phyloP scores from a whole-genome alignment of 2,329 filamentous ascomycete genomes.

The Parastagonospora avenae region DNA sequence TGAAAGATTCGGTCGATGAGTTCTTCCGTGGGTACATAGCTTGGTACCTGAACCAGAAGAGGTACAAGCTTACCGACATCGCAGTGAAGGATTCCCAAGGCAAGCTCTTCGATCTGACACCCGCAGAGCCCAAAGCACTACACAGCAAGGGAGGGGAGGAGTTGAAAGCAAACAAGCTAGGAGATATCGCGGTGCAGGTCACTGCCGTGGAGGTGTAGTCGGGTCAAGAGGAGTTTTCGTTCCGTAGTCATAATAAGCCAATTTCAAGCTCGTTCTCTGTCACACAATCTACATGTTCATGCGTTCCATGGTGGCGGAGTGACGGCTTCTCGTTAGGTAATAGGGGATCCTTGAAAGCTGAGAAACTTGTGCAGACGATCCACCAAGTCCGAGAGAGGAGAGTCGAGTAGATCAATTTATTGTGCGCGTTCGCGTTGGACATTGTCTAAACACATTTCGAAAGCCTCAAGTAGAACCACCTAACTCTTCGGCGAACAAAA shows the following conservation, averaged over 20 bases:
- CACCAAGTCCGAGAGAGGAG: neutral
- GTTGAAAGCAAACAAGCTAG: neutral
- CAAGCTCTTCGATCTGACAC: slow-evolving; percentile 8
- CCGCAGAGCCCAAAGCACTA: neutral
- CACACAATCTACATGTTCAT: neutral
- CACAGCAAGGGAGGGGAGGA: neutral
- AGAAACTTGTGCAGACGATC: neutral
- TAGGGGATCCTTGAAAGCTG: neutral
- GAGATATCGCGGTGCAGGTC: neutral
- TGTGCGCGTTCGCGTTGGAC: neutral
- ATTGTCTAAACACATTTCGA: neutral
- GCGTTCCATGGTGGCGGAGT: neutral
- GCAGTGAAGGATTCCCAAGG: slow-evolving; percentile 10
- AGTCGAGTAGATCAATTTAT: neutral
- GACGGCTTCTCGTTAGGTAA: neutral
- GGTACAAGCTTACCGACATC: slow-evolving; percentile 16
- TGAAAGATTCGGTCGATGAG: slow-evolving; percentile 13
- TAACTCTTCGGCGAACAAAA: neutral
- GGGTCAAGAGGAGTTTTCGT: neutral
- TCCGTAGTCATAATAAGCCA: no score
- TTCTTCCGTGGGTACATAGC: slow-evolving; percentile 18
- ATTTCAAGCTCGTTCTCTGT: neutral
- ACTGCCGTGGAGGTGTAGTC: neutral
- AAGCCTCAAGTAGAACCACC: neutral
- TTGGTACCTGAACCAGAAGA: slow-evolving; percentile 17